These are phyloP conservation scores for Beauveria pseudobassiana DNA, from an alignment of 2,329 filamentous ascomycete species.

Conservation along the genomic window DNA sequence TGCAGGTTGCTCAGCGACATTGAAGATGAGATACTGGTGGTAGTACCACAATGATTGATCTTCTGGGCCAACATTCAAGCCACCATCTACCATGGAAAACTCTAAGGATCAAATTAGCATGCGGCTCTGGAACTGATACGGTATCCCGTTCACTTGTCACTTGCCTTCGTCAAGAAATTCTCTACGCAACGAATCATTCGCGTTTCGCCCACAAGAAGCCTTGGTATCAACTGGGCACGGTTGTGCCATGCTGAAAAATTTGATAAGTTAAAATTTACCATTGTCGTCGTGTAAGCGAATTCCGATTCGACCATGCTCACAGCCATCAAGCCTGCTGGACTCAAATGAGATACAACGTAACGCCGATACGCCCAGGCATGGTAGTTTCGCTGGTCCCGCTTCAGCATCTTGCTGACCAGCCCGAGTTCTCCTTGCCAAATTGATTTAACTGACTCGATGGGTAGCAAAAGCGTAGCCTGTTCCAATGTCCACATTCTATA, in stretches of 20 bases:
- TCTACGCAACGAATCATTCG: constrained; percentile 54
- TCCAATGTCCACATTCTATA: constrained; percentile 81
- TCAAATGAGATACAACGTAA: constrained; percentile 68
- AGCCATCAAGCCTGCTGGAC: constrained; percentile 40
- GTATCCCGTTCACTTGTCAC: constrained; percentile 26
- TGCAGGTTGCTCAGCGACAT: constrained; percentile 45
- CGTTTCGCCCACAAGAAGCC: constrained; percentile 60
- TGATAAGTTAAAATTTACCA: constrained; percentile 76
- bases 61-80: constrained; percentile 81
- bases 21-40: constrained; percentile 77
- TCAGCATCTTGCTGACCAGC: constrained; percentile 81
- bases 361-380: constrained; percentile 93
- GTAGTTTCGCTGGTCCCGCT: constrained; percentile 81
- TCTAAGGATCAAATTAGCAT: constrained; percentile 39
- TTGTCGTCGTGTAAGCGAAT: constrained; percentile 83
- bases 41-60: constrained; percentile 98
- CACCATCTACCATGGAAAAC: constrained; percentile 65
- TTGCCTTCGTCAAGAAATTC: constrained; percentile 65
- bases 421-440: constrained; percentile 82
- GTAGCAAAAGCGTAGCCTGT: constrained; percentile 59
- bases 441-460: constrained; percentile 43
- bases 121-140: not conserved
- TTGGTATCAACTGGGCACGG: constrained; percentile 74
- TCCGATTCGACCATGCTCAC: constrained; percentile 70
- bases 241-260: constrained; percentile 98